Conservation (phyloP, 768 basidiomycete genomes). For the Cytidiella melzeri region DNA sequence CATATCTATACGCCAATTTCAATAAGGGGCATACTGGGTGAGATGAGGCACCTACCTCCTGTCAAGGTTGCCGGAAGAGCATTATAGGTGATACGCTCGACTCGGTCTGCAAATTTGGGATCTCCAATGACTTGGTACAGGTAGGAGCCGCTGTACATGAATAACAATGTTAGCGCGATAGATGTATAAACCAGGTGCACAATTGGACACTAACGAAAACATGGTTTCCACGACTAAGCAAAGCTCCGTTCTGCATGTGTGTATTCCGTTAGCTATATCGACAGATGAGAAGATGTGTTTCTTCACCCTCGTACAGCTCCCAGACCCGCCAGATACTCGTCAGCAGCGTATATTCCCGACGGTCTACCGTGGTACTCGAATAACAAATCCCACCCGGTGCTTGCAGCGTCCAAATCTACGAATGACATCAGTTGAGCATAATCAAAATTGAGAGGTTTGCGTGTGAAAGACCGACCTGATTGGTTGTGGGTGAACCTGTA, state of each 20-base stretch:
- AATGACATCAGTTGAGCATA: not conserved
- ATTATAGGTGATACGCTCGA: slow-evolving; percentile 46
- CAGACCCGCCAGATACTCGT: slow-evolving; percentile 51
- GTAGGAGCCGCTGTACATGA: slow-evolving; percentile 38
- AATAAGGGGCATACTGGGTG: not conserved
- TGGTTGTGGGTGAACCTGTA: slow-evolving; percentile 53
- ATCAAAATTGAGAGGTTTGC: too few relatives aligned
- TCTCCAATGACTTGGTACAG: slow-evolving; percentile 53
- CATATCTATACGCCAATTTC: slow-evolving; percentile 34
- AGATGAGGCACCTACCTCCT: slow-evolving; percentile 27
- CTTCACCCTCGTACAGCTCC: slow-evolving; percentile 46
- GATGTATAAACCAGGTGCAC: too few relatives aligned
- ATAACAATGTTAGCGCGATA: not conserved
- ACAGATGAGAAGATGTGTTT: too few relatives aligned
- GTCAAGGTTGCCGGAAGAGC: slow-evolving; percentile 44
- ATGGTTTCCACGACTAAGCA: slow-evolving; percentile 56
- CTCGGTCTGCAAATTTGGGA: slow-evolving; percentile 43
- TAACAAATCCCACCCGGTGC: slow-evolving; percentile 46
- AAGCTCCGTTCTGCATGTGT: slow-evolving; percentile 38
- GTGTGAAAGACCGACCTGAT: slow-evolving; percentile 37
- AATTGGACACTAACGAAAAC: slow-evolving; percentile 40
- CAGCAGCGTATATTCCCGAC: slow-evolving; percentile 49
- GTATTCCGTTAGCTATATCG: slow-evolving; percentile 2
- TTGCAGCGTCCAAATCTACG: slow-evolving; percentile 43
- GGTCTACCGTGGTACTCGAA: slow-evolving; percentile 56